Base-by-base conservation (phyloP, 225 moss, liverwort and hornwort species). In the Pseudisothecium myosuroides region DNA sequence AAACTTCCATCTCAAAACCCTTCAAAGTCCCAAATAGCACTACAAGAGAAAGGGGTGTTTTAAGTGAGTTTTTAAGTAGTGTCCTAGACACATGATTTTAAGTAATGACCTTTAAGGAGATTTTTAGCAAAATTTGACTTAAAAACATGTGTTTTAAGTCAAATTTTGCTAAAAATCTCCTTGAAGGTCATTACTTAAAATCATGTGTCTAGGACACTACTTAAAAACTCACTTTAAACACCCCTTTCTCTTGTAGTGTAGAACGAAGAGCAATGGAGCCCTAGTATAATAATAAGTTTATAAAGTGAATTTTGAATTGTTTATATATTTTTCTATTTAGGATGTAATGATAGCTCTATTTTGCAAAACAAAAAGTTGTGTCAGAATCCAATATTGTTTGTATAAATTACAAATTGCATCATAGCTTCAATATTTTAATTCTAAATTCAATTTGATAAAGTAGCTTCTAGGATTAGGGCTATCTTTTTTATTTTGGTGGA, bases 401-500 rank as follows among this genome's bases (percentile, higher is more conserved):
- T 15, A 55, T 9, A 78, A 55, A 23, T 34, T 77, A 10, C 11
- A 15, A 54, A 37, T 78, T 78, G n/a, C 24, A 37, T 55, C 16
- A n/a, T 37, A 24, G 2, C 36, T 37, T 37, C 10, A 75, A 49
- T 3, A 0, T 17, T 74, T 55, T 12, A 81, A 60, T 60, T 60
- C 5, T 3, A 43, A 81, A 31, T 0, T 14, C 20, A 81, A 60
- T 81, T 29, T 29, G 9, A 29, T 19, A 13, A 28, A 27, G 3
- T 28, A 58, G 9, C 14, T 60, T 20, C 8, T 41, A 9, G 1
- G 19, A 11, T 19, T 13, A 28, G 8, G 20, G 3, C 0, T 29
- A 20, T 2, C 10, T 59, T 50, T 41, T 29, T 29, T 1, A 0
- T 17, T n/a, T 39, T 0, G 39, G 4, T 39, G 0, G 19, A 20